A percentile compares a stretch with the other conserved stretches of the same genome.
These are phyloP conservation scores for Collariella sp. DNA, from an alignment of 495 filamentous ascomycete genomes.

Conservation along the genomic window DNA sequence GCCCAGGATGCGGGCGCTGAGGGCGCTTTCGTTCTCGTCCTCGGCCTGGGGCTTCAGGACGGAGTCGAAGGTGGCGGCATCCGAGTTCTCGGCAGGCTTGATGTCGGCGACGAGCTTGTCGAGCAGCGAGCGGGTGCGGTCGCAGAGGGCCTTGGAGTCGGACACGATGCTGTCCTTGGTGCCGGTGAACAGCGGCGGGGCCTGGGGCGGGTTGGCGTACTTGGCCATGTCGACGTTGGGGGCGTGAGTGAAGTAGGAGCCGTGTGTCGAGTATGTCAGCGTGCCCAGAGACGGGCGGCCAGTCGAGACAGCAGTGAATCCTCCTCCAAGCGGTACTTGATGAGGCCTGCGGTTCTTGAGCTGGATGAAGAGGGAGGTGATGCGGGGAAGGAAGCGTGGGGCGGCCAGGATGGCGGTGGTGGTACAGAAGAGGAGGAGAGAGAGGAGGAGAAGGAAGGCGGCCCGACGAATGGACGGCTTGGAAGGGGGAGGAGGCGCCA, in stretches of 20 bases:
- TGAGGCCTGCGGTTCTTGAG: conserved; percentile 28
- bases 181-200: conserved; percentile 77
- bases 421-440: conserved; percentile 53
- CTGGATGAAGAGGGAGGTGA: conserved; percentile 54
- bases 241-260: conserved; percentile 17
- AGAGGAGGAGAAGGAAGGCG: conserved; percentile 42
- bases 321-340: conserved; percentile 14
- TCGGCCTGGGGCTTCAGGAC: conserved; percentile 55
- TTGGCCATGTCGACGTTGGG: conserved; percentile 28
- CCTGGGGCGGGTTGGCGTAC: conserved; percentile 68
- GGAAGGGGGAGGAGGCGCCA: conserved; percentile 37
- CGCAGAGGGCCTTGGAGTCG: conserved; percentile 68
- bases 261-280: conserved; percentile 12
- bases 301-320: conserved; percentile 20
- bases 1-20: conserved; percentile 53
- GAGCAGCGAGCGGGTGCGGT: conserved; percentile 56
- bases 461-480: conserved; percentile 29
- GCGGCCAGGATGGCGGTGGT: conserved; percentile 70
- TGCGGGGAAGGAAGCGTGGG: conserved; percentile 52
- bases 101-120: conserved; percentile 67
- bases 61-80: conserved; percentile 56
- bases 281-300: conserved; percentile 10
- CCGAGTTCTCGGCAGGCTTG: conserved; percentile 36
- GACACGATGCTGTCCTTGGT: conserved; percentile 66
- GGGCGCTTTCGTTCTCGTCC: conserved; percentile 55